Percentiles rank a stretch among this genome's conserved stretches.
Conservation (phyloP, 192 early-diverging fungal genomes). For the Coemansia furcata region DNA sequence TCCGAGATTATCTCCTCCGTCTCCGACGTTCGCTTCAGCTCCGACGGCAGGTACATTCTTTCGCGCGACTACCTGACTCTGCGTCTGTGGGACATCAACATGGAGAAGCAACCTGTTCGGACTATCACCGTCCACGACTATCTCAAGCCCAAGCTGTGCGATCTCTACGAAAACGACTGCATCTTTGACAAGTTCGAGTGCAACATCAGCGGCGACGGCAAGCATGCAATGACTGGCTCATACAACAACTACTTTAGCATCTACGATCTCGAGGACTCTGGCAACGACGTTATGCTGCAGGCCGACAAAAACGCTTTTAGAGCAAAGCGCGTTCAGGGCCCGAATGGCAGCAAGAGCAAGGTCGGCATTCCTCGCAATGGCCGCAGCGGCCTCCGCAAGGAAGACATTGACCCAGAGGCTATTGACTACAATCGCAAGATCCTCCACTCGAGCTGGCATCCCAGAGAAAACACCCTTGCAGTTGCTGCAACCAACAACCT, state of each 20-base stretch:
- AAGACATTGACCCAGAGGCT: slow-evolving; percentile 81
- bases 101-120: slow-evolving; percentile 90
- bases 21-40: slow-evolving; percentile 94
- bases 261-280: slow-evolving; percentile 77
- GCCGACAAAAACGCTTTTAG: slow-evolving; percentile 98
- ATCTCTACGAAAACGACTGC: slow-evolving; percentile 99
- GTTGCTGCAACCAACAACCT: slow-evolving; percentile 99
- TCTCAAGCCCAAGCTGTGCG: slow-evolving; percentile 92
- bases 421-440: slow-evolving; percentile 97
- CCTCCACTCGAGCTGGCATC: slow-evolving; percentile 98
- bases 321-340: slow-evolving; percentile 78
- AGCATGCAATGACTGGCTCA: slow-evolving; percentile 92
- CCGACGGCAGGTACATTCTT: slow-evolving; percentile 95
- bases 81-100: slow-evolving; percentile 99
- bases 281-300: slow-evolving; percentile 82
- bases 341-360: slow-evolving; percentile 55
- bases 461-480: slow-evolving; percentile 94
- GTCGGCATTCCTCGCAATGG: slow-evolving; percentile 58
- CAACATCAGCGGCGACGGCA: slow-evolving; percentile 92
- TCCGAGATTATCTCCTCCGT: slow-evolving; percentile 99
- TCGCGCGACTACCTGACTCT: slow-evolving; percentile 96
- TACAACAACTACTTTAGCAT: slow-evolving; percentile 99
- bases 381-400: slow-evolving; percentile 58
- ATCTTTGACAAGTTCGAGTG: slow-evolving; percentile 99
- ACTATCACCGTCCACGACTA: slow-evolving; percentile 97